Percentiles rank a stretch among this genome's conserved stretches.
Evolutionary conservation across 805 yeast species (phyloP).

Genomic region (Cyberlindnera euphorbiae): DNA sequence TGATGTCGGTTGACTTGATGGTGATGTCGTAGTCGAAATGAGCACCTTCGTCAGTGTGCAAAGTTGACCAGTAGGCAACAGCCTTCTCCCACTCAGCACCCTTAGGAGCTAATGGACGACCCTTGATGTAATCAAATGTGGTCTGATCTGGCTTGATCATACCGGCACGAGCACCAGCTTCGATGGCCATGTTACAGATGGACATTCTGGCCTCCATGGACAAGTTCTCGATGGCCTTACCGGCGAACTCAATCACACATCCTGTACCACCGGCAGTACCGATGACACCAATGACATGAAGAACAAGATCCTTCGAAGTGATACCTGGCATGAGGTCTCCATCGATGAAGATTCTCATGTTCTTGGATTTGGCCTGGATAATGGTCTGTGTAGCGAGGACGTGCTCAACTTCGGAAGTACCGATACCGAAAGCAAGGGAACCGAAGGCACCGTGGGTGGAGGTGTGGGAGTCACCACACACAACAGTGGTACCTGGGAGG

Average conservation of each 20-base stretch:
- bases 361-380: slow-evolving; percentile 91
- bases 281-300: slow-evolving; percentile 92
- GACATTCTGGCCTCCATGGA: slow-evolving; percentile 99
- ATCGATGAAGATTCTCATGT: slow-evolving; percentile 83
- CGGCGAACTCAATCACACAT: slow-evolving; percentile 92
- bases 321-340: slow-evolving; percentile 86
- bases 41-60: slow-evolving; percentile 87
- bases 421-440: slow-evolving; percentile 95
- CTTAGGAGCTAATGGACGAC: slow-evolving; percentile 91
- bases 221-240: slow-evolving; percentile 83
- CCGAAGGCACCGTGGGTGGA: slow-evolving; percentile 99
- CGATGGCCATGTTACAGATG: slow-evolving; percentile 98
- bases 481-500: slow-evolving; percentile 96
- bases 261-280: slow-evolving; percentile 99
- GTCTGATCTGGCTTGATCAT: slow-evolving; percentile 94
- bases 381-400: slow-evolving; percentile 96
- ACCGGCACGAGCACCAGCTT: slow-evolving; percentile 99
- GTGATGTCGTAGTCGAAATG: slow-evolving; percentile 77
- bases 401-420: slow-evolving; percentile 98
- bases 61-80: slow-evolving; percentile 81
- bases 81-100: slow-evolving; percentile 97
- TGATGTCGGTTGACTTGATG: slow-evolving; percentile 77
- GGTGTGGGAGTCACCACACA: slow-evolving; percentile 98
- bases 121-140: slow-evolving; percentile 85
- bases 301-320: slow-evolving; percentile 91